Evolutionary conservation across 768 basidiomycete species (phyloP).

Genomic region (Steccherinum ochraceum): DNA sequence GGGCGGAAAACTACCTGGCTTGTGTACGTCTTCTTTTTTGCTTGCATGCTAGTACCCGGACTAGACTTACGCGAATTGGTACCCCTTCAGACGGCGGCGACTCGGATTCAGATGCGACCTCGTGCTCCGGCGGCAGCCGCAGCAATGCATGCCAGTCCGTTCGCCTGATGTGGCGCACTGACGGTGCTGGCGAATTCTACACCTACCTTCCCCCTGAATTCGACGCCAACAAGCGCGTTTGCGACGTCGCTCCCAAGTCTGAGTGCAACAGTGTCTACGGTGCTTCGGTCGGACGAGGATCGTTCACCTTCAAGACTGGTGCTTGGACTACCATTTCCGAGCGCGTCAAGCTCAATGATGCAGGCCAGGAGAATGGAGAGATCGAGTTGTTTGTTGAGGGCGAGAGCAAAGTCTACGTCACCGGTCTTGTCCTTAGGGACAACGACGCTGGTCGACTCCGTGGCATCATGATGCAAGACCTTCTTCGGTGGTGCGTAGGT

Average conservation of each 20-base stretch:
- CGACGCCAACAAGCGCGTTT: constrained; percentile 41
- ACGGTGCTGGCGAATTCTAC: constrained; percentile 61
- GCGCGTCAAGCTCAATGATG: constrained; percentile 70
- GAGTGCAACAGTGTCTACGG: constrained; percentile 57
- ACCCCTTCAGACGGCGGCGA: constrained; percentile 46
- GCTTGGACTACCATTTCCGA: constrained; percentile 26
- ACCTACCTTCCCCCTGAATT: constrained; percentile 54
- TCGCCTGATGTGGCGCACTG: constrained; percentile 63
- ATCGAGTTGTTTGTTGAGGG: constrained; percentile 63
- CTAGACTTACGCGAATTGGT: too few relatives aligned
- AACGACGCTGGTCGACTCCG: constrained; percentile 44
- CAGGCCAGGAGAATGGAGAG: constrained; percentile 64
- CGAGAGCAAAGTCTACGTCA: constrained; percentile 52
- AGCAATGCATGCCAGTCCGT: constrained; percentile 52
- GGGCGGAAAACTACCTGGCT: constrained; percentile 65
- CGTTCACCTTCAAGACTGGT: constrained; percentile 32
- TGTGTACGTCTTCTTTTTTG: constrained; percentile 37
- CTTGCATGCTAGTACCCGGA: not conserved
- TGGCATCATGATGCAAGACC: constrained; percentile 73
- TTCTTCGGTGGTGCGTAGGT: constrained; percentile 52
- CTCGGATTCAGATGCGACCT: constrained; percentile 35
- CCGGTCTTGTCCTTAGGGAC: constrained; percentile 49
- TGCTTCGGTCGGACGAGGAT: constrained; percentile 59
- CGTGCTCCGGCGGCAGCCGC: constrained; percentile 63
- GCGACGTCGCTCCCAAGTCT: constrained; percentile 39